Evolutionary conservation across 495 filamentous ascomycete species (phyloP), one percentile per base, ranked within the genome.

Genomic region (Trichoderma orchidacearum): DNA sequence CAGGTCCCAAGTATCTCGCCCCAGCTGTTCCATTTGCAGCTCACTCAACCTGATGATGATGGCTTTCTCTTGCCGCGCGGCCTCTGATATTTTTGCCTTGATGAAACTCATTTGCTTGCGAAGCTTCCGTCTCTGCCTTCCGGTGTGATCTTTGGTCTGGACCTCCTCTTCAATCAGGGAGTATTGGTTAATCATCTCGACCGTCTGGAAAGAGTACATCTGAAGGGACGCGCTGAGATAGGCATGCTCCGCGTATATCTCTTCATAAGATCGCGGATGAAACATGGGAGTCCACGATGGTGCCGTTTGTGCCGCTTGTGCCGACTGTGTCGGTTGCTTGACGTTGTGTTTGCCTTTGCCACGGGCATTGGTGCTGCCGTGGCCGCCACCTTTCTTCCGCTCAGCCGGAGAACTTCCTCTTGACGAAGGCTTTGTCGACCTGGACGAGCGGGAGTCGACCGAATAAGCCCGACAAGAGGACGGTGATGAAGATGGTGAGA

Each of bases 31-130:
- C 21, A 70, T 57, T 28, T 69, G 57, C 21, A 79, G 60, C 58
- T 78, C 72, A n/a, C 69, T 64, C 29, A 78, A 62, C 18, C 74
- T 58, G 5, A 62, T 45, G 35, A 75, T 58, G 18, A 75, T 68
- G 18, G 62, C 53, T 52, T 61, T 66, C 59, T 79, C 70, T 58
- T 76, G 69, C 51, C 69, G 57, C 0, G 63, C 68, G 0, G 60
- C 67, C 28, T 75, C 68, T 7, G 59, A 56, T 27, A 77, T 65
- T 28, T 61, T 59, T 55, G 30, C 53, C 17, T 54, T 60, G 17
- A 66, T 27, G 9, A 58, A 30, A 3, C 58, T 31, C 5, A 53
- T 52, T 9, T 64, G 53, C 13, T 61, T 60, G 15, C 56, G 56
- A 15, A 51, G 23, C 32, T 59, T 60, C 6, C 59, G 61, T 13